Evolutionary conservation across 2,329 filamentous ascomycete species (phyloP), one percentile per base, ranked within the genome.

Genomic region (Fusarium tuaranense): DNA sequence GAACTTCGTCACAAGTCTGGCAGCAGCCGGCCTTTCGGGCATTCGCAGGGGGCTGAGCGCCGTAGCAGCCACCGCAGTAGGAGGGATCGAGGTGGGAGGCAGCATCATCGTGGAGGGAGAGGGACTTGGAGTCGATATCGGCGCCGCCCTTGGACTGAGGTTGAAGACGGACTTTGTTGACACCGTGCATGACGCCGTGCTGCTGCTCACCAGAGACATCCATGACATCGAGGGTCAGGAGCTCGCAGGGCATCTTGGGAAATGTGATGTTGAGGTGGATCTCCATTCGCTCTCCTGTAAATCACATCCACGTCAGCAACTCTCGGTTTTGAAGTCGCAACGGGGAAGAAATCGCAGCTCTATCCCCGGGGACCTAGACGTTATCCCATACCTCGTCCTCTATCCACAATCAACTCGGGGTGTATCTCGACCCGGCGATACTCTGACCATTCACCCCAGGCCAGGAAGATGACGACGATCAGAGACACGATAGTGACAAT

Each of bases 231-330:
- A 99, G 92, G 14, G 97, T 98, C 76, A 98, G 88, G 62, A 99
- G 91, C 84, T 98, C 96, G 86, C 97, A 99, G 12, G 97, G 97
- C 77, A 99, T 90, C 73, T 92, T 92, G 12, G 97, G 97, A 82
- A 99, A 99, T 57, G 95, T 97, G 70, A 99, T 92, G 86, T 99
- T 99, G 84, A 99, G 90, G 83, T 98, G 95, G 76, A 99, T 99
- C 83, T 98, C 97, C 96, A 99, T 98, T 84, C 96, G 95, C 88
- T 99, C 95, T 83, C 95, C 94, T 95, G 77, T 66, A 60, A 55
- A 48, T 9, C 38, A 59, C 27, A 25, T 41, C 25, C 25, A 64
- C 55, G 73, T 81, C 79, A 79, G 81, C 72, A 64, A 71, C n/a
- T 32, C 41, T 16, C 13, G 36, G 44, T 5, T 25, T 14, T 18